Conservation (phyloP, 495 filamentous ascomycete genomes). For the Neurospora sp. region DNA sequence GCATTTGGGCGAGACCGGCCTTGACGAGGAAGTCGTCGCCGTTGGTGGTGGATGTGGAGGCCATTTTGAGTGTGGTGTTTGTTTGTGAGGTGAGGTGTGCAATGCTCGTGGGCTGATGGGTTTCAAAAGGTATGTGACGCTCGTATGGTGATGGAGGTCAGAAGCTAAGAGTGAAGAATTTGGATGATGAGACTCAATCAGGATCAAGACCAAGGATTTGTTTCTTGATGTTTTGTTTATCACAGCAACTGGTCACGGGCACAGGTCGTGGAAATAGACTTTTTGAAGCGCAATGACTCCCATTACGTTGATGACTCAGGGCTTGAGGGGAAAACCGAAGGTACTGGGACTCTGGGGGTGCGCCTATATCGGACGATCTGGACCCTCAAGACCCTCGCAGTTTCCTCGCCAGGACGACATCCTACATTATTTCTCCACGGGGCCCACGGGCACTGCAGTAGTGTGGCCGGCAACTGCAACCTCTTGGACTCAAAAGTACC, state of each 20-base stretch:
- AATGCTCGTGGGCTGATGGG: no score
- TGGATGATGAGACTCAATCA: neutral
- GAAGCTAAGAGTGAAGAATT: neutral
- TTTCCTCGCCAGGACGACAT: neutral
- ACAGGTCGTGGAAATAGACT: neutral
- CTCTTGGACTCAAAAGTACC: neutral
- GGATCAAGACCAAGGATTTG: neutral
- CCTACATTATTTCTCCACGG: neutral
- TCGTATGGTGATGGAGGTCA: no score
- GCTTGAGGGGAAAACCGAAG: neutral
- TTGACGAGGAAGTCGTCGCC: constrained; percentile 61
- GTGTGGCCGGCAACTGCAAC: neutral
- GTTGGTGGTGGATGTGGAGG: constrained; percentile 2
- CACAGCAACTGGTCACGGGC: neutral
- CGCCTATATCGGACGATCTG: neutral
- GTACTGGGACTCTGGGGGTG: neutral
- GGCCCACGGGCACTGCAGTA: neutral
- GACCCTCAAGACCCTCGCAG: neutral
- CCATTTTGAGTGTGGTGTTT: constrained; percentile 6
- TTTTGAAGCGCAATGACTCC: neutral
- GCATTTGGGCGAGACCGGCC: constrained; percentile 88
- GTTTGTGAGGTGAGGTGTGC: neutral
- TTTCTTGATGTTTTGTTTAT: neutral
- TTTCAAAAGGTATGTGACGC: no score
- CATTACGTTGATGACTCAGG: neutral